Conservation (phyloP, 805 yeast genomes). For the Zygosaccharomyces kombuchaensis region DNA sequence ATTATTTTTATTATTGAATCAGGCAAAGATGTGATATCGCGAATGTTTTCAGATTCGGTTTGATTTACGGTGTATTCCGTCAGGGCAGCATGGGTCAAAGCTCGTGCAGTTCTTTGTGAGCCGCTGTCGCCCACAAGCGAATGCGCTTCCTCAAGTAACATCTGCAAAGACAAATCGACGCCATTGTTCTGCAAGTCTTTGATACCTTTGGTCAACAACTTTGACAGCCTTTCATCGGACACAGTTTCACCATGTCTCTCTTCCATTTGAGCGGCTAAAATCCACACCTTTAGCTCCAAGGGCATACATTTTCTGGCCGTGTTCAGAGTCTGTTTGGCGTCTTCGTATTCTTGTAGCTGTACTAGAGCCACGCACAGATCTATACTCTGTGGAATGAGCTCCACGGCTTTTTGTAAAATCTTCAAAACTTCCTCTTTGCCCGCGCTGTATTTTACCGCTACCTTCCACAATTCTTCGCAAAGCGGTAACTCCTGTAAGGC, state of each 20-base stretch:
- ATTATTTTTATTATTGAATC: constrained; percentile 37
- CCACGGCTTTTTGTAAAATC: constrained; percentile 61
- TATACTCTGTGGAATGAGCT: constrained; percentile 60
- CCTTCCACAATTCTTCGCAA: constrained; percentile 62
- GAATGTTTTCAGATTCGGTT: constrained; percentile 18
- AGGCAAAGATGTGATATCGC: constrained; percentile 12
- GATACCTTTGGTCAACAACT: constrained; percentile 38
- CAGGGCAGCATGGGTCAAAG: constrained; percentile 46
- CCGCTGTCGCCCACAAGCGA: constrained; percentile 44
- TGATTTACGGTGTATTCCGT: constrained; percentile 30
- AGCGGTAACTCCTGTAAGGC: constrained; percentile 65
- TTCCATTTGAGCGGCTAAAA: constrained; percentile 65
- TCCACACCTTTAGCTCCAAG: constrained; percentile 55
- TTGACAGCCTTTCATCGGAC: constrained; percentile 35
- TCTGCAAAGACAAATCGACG: constrained; percentile 34
- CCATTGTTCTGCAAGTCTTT: constrained; percentile 46
- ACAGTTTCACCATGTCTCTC: constrained; percentile 43
- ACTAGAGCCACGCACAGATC: constrained; percentile 63
- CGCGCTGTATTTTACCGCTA: constrained; percentile 56
- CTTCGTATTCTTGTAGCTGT: constrained; percentile 39
- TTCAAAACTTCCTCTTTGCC: constrained; percentile 45
- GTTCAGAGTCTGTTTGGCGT: constrained; percentile 53
- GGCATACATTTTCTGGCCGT: constrained; percentile 54
- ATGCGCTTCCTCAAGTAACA: constrained; percentile 58
- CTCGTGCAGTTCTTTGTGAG: constrained; percentile 45